Base-by-base conservation (phyloP, 768 basidiomycete genomes). In the Tricholoma flavovirens region DNA sequence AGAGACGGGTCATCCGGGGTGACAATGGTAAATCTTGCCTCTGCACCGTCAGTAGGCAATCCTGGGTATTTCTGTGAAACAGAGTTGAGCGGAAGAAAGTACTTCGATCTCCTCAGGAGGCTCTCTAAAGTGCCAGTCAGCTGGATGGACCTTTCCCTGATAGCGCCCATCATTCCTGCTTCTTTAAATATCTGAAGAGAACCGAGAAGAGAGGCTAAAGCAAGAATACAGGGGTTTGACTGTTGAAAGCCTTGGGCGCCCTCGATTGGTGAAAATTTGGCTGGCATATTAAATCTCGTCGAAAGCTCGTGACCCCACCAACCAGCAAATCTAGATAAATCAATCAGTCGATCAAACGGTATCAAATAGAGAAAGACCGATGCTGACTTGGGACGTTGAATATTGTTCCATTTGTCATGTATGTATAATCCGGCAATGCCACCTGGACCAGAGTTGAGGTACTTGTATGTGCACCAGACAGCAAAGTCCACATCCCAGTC, bases 391-490 rank as follows among this genome's bases (percentile, higher is more conserved):
- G 89, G 88, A 55, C 72, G 66, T 65, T 82, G 72, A 42, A 68
- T 73, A 48, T 78, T 74, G 61, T 87, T 78, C 90, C 90, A 93
- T 69, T 83, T 87, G 56, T 88, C 83, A 66, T 97, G 93, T 9
- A 96, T 76, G 66, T 86, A 99, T 55, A 95, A 77, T 5, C 95
- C 96, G n/a, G 84, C 97, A 56, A 98, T 95, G n/a, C 89, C 93
- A 19, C 96, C 96, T 10, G 97, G 94, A 5, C 96, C 93, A 15
- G 94, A 88, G 73, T 98, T 98, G 57, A 98, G 81, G 69, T 98
- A 99, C 74, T 91, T 98, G 81, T 98, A 99, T 30, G 93, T 90
- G 70, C 97, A 99, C 93, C 96, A 98, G 33, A 95, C 95, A 3
- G 96, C 97, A 68, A 98, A 98, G 70, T 99, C 97, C 62, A 92